Evolutionary conservation across 2,329 filamentous ascomycete species (phyloP), one percentile per base, ranked within the genome.

Genomic region (Cordyceps cicadae): DNA sequence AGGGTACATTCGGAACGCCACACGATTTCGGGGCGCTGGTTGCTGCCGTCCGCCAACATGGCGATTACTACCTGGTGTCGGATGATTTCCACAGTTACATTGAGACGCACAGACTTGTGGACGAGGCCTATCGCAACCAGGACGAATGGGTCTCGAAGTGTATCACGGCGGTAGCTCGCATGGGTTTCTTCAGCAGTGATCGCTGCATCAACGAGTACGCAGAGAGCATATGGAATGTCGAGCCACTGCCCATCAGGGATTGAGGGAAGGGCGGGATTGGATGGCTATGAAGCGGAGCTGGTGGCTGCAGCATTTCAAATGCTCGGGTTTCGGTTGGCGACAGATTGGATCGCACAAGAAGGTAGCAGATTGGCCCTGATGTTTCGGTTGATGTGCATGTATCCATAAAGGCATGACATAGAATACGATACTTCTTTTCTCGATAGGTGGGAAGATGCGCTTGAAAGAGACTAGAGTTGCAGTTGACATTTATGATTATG

Each of bases 171-270:
- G 94, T 99, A 19, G 83, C 91, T 7, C 82, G 92, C 46, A 99
- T 99, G 94, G 94, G 93, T 43, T 97, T 97, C 84, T 97, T 97
- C 79, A 92, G 87, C 67, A 93, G 89, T 65, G 93, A 97, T 74
- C 84, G 93, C 45, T 96, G 93, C 76, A 97, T 97, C 74, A 90
- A 93, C 69, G 92, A 97, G 80, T 99, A 99, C 76, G 94, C 94
- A 0, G 93, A 99, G 74, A 87, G 82, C 65, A 97, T 99, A 73
- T 99, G 94, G 94, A 97, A 97, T 70, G 80, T 96, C 45, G 93
- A 97, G 79, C 92, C 93, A 32, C 73, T 94, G 59, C 75, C 75
- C 39, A 77, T 77, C 34, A 75, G 77, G 49, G 70, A 75, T 32
- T 73, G 69, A 62, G 64, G 21, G 19, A 29, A 29, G 17, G 26